Evolutionary conservation across 2,329 filamentous ascomycete genomes (phyloP), one percentile per base, ranked within the genome.

Genomic region (Mycosphaerella sp.): DNA sequence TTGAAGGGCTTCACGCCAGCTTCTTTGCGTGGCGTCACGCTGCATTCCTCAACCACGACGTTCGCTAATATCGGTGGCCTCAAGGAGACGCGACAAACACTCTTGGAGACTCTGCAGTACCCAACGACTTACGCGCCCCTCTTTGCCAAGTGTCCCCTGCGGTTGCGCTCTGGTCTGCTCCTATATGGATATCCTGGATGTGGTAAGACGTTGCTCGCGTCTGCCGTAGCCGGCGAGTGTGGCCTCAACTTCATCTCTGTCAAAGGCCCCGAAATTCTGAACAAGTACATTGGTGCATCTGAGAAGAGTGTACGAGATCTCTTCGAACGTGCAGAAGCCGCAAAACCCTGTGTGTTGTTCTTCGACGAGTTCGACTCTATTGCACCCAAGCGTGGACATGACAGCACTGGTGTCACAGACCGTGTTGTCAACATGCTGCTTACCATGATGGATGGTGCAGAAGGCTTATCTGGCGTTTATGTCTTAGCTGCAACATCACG

Each of bases 281-380:
- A 98, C 76, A 98, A 98, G 72, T 98, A 98, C 69, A 98, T 98
- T 53, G 93, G 93, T 65, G 93, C 93, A 0, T 95, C 87, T 25
- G 93, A 98, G 65, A 98, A 98, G 76, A 89, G 84, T 54, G 90
- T 98, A 6, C 84, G 94, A 37, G 93, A 98, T 68, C 76, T 98
- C 1, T 98, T 98, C 64, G 91, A 95, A 66, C 82, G 93, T 37
- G 93, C 93, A 0, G 84, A 85, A 65, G 91, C 93, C 2, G 93
- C 93, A 4, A 83, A 86, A 53, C 94, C 94, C 0, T 97, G 93
- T 62, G 87, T 98, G 4, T 76, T 98, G 7, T 98, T 98, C 77
- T 98, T 98, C 66, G 93, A 98, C 66, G 93, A 98, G 68, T 98
- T 98, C 65, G 93, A 98, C 72, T 90, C 87, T 35, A 97, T 98